These are phyloP conservation scores for Ascochyta rabiei DNA, from an alignment of 2,329 filamentous ascomycete species.

Conservation along the genomic window DNA sequence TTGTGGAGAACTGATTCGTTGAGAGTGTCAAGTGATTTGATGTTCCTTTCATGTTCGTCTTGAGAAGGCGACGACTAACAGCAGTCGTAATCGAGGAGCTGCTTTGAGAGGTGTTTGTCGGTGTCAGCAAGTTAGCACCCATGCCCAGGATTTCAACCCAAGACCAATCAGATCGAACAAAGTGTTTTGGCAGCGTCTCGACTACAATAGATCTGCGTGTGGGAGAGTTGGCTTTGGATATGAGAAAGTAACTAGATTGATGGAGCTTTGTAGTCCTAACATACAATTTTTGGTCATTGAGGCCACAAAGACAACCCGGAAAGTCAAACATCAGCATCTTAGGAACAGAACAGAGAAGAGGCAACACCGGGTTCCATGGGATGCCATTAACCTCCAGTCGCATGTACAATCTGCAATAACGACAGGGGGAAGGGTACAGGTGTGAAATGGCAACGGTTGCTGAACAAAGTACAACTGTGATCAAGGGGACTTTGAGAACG, in stretches of 20 bases:
- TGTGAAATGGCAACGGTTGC: background rate
- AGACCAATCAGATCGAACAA: too few species aligned
- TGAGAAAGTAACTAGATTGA: background rate
- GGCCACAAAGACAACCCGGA: background rate
- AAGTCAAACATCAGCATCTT: background rate
- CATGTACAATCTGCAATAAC: background rate
- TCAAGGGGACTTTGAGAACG: background rate
- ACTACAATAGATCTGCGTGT: too few species aligned
- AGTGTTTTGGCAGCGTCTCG: too few species aligned
- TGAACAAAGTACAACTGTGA: background rate
- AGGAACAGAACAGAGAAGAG: background rate
- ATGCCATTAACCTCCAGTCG: background rate
- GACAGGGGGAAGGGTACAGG: slow-evolving; percentile 13
- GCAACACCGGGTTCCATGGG: background rate
- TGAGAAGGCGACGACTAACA: too few species aligned
- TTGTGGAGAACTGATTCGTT: too few species aligned
- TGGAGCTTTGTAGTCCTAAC: background rate
- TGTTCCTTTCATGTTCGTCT: too few species aligned
- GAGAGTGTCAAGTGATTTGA: too few species aligned
- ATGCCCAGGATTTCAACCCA: too few species aligned
- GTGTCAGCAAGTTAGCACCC: too few species aligned
- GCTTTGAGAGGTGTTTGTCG: too few species aligned
- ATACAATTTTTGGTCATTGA: background rate
- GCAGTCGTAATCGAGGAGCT: too few species aligned
- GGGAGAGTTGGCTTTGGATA: too few species aligned